Base-by-base conservation (phyloP, 176 grass and related monocot species). In the Luzula sylvatica region DNA sequence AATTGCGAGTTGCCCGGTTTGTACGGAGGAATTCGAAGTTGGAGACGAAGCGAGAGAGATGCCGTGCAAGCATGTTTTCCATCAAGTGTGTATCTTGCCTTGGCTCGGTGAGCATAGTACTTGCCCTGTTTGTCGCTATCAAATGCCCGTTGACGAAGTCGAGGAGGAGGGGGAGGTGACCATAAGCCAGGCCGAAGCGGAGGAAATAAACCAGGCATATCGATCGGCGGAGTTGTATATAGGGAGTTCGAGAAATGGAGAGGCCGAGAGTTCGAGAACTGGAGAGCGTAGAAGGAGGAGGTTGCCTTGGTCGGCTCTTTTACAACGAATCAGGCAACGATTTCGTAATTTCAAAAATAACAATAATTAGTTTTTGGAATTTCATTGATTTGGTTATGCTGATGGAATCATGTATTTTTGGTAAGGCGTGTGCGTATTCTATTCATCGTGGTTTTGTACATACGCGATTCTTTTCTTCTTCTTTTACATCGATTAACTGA, bases 101-200 rank as follows among this genome's bases (percentile, higher is more conserved):
- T 96, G 92, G 92, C 92, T 96, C 35, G 92, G 79, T 26, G 38
- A 76, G 67, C 81, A 96, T 46, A 87, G 85, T 55, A 89, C 85
- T 14, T 96, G 92, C 65, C 92, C 92, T 11, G 75, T 90, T 41
- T 96, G 92, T 55, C 71, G 92, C 49, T 71, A 74, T 21, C 76
- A 80, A 75, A 59, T 96, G 78, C 85, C 92, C 11, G 54, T 65
- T 2, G 76, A 75, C 23, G 84, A 82, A 52, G 8, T 68, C 9
- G 50, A 69, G 68, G 73, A 59, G 13, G 38, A 27, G 49, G 32
- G 29, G 20, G 14, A 1, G 5, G 67, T n/a, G n/a, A n/a, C n/a
- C n/a, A 45, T 70, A 19, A 50, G 5, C 19, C 11, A 29, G 28
- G 46, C 48, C 43, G n/a, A 72, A 65, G 23, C 45, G 42, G 0